Evolutionary conservation across 495 filamentous ascomycete species (phyloP).

Genomic region (Glarea lozoyensis): DNA sequence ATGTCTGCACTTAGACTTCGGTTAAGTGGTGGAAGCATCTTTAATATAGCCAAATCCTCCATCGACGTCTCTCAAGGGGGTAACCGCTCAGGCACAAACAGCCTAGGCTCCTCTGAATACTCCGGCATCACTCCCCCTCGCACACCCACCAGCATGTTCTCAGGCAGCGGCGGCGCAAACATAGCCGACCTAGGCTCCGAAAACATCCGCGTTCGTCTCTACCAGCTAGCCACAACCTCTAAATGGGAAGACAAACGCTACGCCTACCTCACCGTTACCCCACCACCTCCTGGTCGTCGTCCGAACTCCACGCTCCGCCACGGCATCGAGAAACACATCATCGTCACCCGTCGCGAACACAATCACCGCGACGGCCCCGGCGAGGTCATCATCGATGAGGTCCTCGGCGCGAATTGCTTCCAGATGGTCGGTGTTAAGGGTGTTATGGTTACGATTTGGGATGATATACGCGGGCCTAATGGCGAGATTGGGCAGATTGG

Average conservation of each 20-base stretch:
- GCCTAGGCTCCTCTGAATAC: conserved; percentile 50
- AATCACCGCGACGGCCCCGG: neutral
- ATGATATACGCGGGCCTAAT: conserved; percentile 63
- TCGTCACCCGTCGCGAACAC: conserved; percentile 44
- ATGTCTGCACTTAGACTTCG: conserved; percentile 56
- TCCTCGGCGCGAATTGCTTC: conserved; percentile 76
- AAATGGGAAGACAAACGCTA: conserved; percentile 90
- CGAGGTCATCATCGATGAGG: conserved; percentile 64
- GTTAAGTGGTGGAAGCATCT: conserved; percentile 32
- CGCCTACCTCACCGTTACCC: conserved; percentile 72
- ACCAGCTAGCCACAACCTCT: conserved; percentile 62
- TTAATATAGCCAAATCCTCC: conserved; percentile 62
- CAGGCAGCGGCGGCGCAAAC: neutral
- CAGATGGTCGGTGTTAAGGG: conserved; percentile 73
- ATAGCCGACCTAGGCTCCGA: conserved; percentile 44
- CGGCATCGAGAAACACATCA: conserved; percentile 71
- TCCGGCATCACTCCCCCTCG: conserved; percentile 46
- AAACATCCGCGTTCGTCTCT: conserved; percentile 75
- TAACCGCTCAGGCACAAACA: conserved; percentile 40
- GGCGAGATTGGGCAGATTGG: conserved; percentile 58
- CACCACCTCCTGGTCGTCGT: conserved; percentile 47
- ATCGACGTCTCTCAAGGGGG: conserved; percentile 35
- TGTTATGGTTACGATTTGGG: conserved; percentile 80
- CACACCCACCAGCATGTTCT: conserved; percentile 29
- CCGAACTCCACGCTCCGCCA: conserved; percentile 39